These are phyloP conservation scores for Seiridium unicorne DNA, from an alignment of 2,329 filamentous ascomycete species.

Conservation along the genomic window DNA sequence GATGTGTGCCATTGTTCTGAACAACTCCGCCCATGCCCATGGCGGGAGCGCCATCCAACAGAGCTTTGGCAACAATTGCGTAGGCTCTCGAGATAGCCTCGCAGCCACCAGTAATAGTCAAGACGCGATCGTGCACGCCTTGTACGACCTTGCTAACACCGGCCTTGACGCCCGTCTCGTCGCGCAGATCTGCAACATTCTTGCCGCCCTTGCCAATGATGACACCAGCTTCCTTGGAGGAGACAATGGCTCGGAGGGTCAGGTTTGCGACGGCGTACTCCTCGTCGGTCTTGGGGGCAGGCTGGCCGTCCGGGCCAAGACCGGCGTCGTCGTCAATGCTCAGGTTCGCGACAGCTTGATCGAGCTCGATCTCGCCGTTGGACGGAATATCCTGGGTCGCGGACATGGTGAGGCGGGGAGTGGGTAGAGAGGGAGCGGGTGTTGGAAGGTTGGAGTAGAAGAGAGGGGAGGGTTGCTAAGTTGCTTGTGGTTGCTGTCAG, in stretches of 20 bases:
- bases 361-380: conserved; percentile 57
- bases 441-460: conserved; percentile 21
- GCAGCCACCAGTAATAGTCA: conserved; percentile 90
- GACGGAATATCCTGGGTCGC: conserved; percentile 56
- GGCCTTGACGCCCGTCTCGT: conserved; percentile 96
- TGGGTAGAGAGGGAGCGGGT: conserved; percentile 18
- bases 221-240: conserved; percentile 96
- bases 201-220: conserved; percentile 99
- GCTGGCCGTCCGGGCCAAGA: conserved; percentile 72
- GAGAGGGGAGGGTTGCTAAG: conserved; percentile 15
- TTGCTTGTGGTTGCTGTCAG: not conserved
- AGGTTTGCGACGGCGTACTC: conserved; percentile 92
- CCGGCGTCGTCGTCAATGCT: conserved; percentile 62
- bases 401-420: conserved; percentile 50
- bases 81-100: conserved; percentile 91
- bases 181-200: conserved; percentile 94
- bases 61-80: conserved; percentile 83
- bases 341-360: conserved; percentile 63
- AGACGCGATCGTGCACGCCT: conserved; percentile 92
- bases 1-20: conserved; percentile 85
- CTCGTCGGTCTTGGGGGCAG: conserved; percentile 87
- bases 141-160: conserved; percentile 98
- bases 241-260: conserved; percentile 95
- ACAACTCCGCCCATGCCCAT: conserved; percentile 95
- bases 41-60: conserved; percentile 89